Evolutionary conservation across 495 filamentous ascomycete genomes (phyloP).

Genomic region (Penicillium ochrochloron): DNA sequence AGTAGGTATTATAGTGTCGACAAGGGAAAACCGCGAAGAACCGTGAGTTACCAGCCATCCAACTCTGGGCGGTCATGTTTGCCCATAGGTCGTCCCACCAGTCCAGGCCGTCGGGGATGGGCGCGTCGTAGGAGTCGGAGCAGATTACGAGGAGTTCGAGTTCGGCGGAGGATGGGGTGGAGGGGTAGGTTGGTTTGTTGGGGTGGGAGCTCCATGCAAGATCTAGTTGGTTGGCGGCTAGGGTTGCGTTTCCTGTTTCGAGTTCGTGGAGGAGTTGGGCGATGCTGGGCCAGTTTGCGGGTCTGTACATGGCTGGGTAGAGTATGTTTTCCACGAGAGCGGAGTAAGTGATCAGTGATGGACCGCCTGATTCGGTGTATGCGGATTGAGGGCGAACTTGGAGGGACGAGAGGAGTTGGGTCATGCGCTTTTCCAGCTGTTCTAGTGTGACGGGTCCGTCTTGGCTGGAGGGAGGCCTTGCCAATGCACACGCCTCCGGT

Average conservation of each 20-base stretch:
- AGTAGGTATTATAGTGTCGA: slow-evolving; percentile 24
- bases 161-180: slow-evolving; percentile 14
- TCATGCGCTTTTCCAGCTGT: slow-evolving; percentile 22
- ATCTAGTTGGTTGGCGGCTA: slow-evolving; percentile 20
- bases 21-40: slow-evolving; percentile 24
- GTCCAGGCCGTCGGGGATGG: slow-evolving; percentile 20
- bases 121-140: slow-evolving; percentile 26
- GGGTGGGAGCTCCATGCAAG: slow-evolving; percentile 19
- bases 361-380: slow-evolving; percentile 20
- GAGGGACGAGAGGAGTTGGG: slow-evolving; percentile 19
- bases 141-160: slow-evolving; percentile 24
- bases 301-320: slow-evolving; percentile 22
- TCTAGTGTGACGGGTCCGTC: slow-evolving; percentile 16
- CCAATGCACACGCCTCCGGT: slow-evolving; percentile 23
- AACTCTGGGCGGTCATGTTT: slow-evolving; percentile 24
- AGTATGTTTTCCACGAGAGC: slow-evolving; percentile 18
- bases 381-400: slow-evolving; percentile 22
- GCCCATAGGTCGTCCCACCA: slow-evolving; percentile 25
- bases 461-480: slow-evolving; percentile 10
- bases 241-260: slow-evolving; percentile 23
- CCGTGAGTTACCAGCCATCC: slow-evolving; percentile 27
- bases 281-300: slow-evolving; percentile 15
- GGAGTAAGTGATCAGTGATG: slow-evolving; percentile 25
- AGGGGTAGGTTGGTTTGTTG: not conserved
- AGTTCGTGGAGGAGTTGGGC: slow-evolving; percentile 26